Base-by-base conservation (phyloP, 23 red algal species). In the Chondrus crispus region DNA sequence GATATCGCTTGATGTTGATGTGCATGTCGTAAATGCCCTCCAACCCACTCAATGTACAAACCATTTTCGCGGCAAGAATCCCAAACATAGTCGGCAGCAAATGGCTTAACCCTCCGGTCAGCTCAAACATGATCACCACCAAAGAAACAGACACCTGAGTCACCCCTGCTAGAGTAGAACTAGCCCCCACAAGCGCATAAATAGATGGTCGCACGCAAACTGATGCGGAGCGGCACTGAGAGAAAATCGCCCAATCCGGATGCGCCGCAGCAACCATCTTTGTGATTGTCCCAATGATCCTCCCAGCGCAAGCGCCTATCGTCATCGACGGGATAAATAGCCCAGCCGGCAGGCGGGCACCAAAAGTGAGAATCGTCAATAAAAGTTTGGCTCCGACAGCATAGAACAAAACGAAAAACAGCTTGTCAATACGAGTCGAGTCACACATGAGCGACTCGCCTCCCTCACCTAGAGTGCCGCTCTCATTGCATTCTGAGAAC, bases 291-390 rank as follows among this genome's bases (percentile, higher is more conserved):
- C 95, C 95, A 19, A 97, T 68, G 8, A 93, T 62, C 50, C 90
- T 49, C 22, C 95, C 95, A 11, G 79, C 83, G 42, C 88, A 93
- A 9, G 90, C 89, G 26, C 95, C 95, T n/a, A 97, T 90, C 35
- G 95, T 97, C 83, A 97, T 87, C 3, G 95, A 97, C 5, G 95
- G 95, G 75, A 97, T 93, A 54, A 97, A 97, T 41, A 97, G 75
- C 42, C 95, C 95, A 9, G 95, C 91, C 0, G 95, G 95, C 20
- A 97, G 63, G 68, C 88, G 88, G 38, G 85, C 80, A 83, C 95
- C 95, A 47, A 97, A 97, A 46, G 95, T 97, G 18, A 97, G 57
- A 51, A 91, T 71, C 3, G 95, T 91, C 10, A 94, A 44, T 28
- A 97, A 91, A 33, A 97, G 36, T 46, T 97, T 97, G 24, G 80